Evolutionary conservation across 495 filamentous ascomycete species (phyloP).

Genomic region (Annulohypoxylon stygium): DNA sequence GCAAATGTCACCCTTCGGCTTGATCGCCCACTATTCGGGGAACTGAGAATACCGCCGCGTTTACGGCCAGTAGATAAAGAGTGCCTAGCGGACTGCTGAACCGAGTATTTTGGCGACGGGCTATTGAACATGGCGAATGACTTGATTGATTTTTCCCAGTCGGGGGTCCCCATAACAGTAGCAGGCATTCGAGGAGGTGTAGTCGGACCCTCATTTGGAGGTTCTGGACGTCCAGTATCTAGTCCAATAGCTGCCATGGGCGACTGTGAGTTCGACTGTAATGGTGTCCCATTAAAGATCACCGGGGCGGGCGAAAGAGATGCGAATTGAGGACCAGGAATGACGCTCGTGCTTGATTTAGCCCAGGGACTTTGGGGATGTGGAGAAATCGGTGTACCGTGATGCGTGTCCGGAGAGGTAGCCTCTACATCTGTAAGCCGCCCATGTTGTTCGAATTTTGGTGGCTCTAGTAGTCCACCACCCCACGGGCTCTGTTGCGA

Average conservation of each 20-base stretch:
- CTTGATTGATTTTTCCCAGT: slow-evolving; percentile 45
- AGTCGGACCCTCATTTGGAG: slow-evolving; percentile 5
- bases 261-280: neutral
- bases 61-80: slow-evolving; percentile 5
- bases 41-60: slow-evolving; percentile 31
- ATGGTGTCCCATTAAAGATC: neutral
- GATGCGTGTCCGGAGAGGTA: neutral
- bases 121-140: slow-evolving; percentile 47
- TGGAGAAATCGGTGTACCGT: neutral
- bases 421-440: neutral
- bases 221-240: neutral
- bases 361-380: slow-evolving; percentile 22
- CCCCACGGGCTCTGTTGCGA: slow-evolving; percentile 52
- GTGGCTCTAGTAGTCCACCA: slow-evolving; percentile 2
- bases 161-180: slow-evolving; percentile 32
- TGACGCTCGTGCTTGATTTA: neutral
- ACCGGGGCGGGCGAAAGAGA: slow-evolving; percentile 1
- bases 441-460: neutral
- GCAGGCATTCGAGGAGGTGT: slow-evolving; percentile 27
- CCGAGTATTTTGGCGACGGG: slow-evolving; percentile 33
- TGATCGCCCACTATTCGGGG: slow-evolving; percentile 17
- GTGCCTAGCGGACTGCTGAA: slow-evolving; percentile 5
- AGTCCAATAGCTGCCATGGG: neutral
- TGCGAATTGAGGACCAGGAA: slow-evolving; percentile 1
- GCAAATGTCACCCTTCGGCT: slow-evolving; percentile 48